A percentile compares a stretch with the other conserved stretches of the same genome.
Conservation (phyloP, 768 basidiomycete species). For the Russula abietina region DNA sequence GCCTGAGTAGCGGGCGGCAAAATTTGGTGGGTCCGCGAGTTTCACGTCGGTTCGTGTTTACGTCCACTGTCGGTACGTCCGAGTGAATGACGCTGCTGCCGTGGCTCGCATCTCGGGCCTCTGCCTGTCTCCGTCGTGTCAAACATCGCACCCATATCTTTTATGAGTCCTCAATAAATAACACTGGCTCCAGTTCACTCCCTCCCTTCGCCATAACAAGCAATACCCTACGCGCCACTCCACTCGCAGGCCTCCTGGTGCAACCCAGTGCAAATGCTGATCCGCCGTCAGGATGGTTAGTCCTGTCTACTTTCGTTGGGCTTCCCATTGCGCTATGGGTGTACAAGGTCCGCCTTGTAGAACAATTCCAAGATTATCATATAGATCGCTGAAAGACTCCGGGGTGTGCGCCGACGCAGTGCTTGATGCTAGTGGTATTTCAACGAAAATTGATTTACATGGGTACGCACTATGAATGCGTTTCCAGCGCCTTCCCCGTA, state of each 20-base stretch:
- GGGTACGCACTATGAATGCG: constrained; percentile 26
- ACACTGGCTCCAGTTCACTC: neutral
- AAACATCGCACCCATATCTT: neutral
- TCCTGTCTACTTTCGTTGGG: constrained; percentile 17
- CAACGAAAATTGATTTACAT: constrained; percentile 50
- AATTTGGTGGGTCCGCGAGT: no score
- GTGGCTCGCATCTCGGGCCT: neutral
- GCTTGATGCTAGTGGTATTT: constrained; percentile 42
- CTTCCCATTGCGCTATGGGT: constrained; percentile 23
- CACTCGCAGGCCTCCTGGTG: constrained; percentile 5
- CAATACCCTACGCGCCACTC: neutral
- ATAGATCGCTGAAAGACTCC: neutral
- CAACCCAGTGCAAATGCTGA: constrained; percentile 21
- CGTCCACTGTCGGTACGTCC: neutral
- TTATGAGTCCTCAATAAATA: neutral
- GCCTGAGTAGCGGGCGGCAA: neutral
- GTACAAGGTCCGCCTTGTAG: constrained; percentile 21
- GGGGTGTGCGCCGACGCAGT: constrained; percentile 29
- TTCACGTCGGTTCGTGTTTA: no score
- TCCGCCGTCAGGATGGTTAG: constrained; percentile 17
- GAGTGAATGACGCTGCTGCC: no score
- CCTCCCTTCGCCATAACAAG: neutral
- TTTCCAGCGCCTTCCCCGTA: neutral
- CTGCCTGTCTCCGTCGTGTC: neutral
- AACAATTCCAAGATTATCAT: neutral